phyloP scores from a whole-genome alignment of 2,329 filamentous ascomycete genomes.

The Sporothrix curviconia region DNA sequence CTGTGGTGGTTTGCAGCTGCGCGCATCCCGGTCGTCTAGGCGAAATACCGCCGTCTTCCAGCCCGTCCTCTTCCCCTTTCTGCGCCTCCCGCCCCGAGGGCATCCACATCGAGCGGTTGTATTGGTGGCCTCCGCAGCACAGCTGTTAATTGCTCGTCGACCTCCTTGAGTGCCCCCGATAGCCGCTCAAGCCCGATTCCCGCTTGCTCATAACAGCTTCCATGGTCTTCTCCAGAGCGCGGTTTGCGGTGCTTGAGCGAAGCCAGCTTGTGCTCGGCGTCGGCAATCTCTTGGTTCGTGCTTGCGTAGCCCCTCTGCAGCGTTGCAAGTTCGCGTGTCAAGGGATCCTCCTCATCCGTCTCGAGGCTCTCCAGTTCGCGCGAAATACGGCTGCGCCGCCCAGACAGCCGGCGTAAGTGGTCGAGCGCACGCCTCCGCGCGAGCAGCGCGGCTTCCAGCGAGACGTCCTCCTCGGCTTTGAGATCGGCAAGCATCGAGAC shows the following conservation, averaged over 20 bases:
- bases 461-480: constrained; percentile 61
- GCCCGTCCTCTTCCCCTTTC: background rate
- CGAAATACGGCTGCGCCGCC: constrained; percentile 43
- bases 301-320: constrained; percentile 49
- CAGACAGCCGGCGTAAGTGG: constrained; percentile 48
- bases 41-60: background rate
- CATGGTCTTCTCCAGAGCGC: constrained; percentile 54
- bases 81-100: constrained; percentile 25
- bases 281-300: constrained; percentile 57
- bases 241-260: constrained; percentile 54
- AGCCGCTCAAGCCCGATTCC: constrained; percentile 67
- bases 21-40: background rate
- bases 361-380: constrained; percentile 49
- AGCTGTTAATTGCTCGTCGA: constrained; percentile 54
- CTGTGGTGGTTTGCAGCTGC: no score
- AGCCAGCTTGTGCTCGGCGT: constrained; percentile 57
- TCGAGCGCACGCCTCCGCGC: constrained; percentile 52
- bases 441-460: constrained; percentile 50
- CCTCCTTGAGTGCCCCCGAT: constrained; percentile 60
- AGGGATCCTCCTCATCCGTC: constrained; percentile 48
- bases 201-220: constrained; percentile 57
- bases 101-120: constrained; percentile 44
- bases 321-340: constrained; percentile 53
- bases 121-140: constrained; percentile 55
- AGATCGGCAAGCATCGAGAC: constrained; percentile 59